phyloP scores from a whole-genome alignment of 2,329 filamentous ascomycete genomes.

The Cytospora piceicola region DNA sequence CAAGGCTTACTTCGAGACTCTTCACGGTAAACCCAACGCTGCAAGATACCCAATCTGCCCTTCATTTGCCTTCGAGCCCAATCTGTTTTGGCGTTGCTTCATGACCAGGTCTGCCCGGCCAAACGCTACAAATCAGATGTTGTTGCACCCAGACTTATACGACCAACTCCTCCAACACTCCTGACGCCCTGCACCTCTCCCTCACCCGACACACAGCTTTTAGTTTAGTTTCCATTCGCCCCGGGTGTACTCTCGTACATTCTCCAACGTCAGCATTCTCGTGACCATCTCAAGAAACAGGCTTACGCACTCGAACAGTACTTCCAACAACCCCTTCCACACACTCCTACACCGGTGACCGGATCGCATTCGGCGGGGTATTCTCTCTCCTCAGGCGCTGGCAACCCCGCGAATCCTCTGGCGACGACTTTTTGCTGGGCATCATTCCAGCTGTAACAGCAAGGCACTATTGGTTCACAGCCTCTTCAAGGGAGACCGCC shows the following conservation, averaged over 20 bases:
- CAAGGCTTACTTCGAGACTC: slow-evolving; percentile 9
- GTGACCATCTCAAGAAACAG: slow-evolving; percentile 10
- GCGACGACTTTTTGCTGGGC: slow-evolving; percentile 20
- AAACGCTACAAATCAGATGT: slow-evolving; percentile 21
- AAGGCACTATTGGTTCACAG: slow-evolving; percentile 6
- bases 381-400: slow-evolving; percentile 16
- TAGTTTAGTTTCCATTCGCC: slow-evolving; percentile 18
- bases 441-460: slow-evolving; percentile 25
- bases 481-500: slow-evolving; percentile 34
- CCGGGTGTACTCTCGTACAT: slow-evolving; percentile 10
- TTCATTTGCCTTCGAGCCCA: slow-evolving; percentile 22
- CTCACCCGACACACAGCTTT: slow-evolving; percentile 5
- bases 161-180: slow-evolving; percentile 8
- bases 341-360: slow-evolving; percentile 12
- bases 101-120: slow-evolving; percentile 25
- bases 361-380: slow-evolving; percentile 24
- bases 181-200: slow-evolving; percentile 4
- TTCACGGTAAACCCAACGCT: slow-evolving; percentile 22
- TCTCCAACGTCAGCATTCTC: slow-evolving; percentile 20
- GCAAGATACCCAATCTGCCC: slow-evolving; percentile 24
- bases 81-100: neutral
- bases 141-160: slow-evolving; percentile 21
- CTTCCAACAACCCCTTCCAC: slow-evolving; percentile 9
- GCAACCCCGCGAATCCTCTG: slow-evolving; percentile 19
- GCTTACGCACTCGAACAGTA: slow-evolving; percentile 18